Conservation (phyloP, 768 basidiomycete species). For the Rhodosporidiobolus sp. region DNA sequence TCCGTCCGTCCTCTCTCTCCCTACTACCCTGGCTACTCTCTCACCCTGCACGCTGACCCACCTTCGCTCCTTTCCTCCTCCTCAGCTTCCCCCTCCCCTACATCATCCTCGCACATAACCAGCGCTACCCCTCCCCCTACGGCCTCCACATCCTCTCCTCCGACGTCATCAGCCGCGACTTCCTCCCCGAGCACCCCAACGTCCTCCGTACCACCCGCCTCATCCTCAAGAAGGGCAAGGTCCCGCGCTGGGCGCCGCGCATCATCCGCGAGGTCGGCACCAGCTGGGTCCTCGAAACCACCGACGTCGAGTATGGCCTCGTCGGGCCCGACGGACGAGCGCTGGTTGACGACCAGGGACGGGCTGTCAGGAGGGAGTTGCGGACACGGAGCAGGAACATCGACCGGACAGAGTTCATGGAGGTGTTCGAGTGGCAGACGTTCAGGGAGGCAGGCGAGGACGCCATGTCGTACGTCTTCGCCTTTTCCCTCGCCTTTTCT, state of each 20-base stretch:
- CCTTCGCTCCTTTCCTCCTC: neutral
- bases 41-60: neutral
- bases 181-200: conserved; percentile 53
- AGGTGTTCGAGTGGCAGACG: conserved; percentile 65
- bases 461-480: conserved; percentile 6
- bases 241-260: conserved; percentile 85
- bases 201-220: conserved; percentile 80
- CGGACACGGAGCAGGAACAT: conserved; percentile 80
- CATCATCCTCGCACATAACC: conserved; percentile 86
- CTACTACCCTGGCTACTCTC: neutral
- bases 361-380: conserved; percentile 52
- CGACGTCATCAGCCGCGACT: conserved; percentile 82
- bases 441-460: conserved; percentile 13
- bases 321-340: conserved; percentile 55
- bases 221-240: conserved; percentile 84
- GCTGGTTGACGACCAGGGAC: neutral
- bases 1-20: neutral
- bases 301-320: conserved; percentile 73
- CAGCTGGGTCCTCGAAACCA: conserved; percentile 92
- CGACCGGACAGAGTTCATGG: conserved; percentile 91
- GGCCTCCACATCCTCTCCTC: conserved; percentile 89
- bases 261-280: conserved; percentile 80
- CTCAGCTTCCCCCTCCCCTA: conserved; percentile 87
- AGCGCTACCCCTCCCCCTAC: conserved; percentile 94
- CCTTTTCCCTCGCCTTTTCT: neutral